Base-by-base conservation (phyloP, 2,329 filamentous ascomycete species). In the Cadophora sp. region DNA sequence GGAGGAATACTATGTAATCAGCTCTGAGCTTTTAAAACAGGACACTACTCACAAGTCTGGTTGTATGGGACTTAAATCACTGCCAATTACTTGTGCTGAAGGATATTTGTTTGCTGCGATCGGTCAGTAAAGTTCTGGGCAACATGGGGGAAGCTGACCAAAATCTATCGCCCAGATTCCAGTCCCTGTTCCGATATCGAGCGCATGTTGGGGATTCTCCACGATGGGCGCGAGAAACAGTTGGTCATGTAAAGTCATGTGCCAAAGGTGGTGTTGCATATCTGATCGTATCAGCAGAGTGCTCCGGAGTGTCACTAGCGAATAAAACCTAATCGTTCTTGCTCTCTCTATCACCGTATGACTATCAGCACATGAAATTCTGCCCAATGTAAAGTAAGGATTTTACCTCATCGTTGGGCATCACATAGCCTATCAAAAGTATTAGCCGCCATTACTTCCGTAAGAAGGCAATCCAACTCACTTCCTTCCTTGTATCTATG, bases 401-500 rank as follows among this genome's bases (percentile, higher is more conserved):
- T 34, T 46, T 24, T 65, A 68, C 66, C 56, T 68, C 66, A 27
- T 68, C 66, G 58, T 68, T 68, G 12, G 66, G 66, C 26, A 68
- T 29, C 12, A 65, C 37, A 37, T 68, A 68, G 46, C 62, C 62
- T 68, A 53, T 12, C 22, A 26, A 51, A 4, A 4, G 14, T 29
- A 37, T 58, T 7, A 58, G 19, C 19, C 37, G 46, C 9, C 51
- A 27, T 5, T 0, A 19, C 3, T 26, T 27, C 27, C 5, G 9
- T 24, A 0, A 58, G 37, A 7, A 5, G 24, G 16, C 22, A 7
- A 37, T 24, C 12, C 6, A 59, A 63, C 72, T 65, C 63, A 74
- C 72, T 69, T 16, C 82, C 83, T 48, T 82, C 80, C 48, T 81
- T 79, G 69, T 75, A 80, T 6, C 77, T 77, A 60, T 85, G 83